Evolutionary conservation across 2,329 filamentous ascomycete species (phyloP), one percentile per base, ranked within the genome.

Genomic region (Escovopsis weberi): DNA sequence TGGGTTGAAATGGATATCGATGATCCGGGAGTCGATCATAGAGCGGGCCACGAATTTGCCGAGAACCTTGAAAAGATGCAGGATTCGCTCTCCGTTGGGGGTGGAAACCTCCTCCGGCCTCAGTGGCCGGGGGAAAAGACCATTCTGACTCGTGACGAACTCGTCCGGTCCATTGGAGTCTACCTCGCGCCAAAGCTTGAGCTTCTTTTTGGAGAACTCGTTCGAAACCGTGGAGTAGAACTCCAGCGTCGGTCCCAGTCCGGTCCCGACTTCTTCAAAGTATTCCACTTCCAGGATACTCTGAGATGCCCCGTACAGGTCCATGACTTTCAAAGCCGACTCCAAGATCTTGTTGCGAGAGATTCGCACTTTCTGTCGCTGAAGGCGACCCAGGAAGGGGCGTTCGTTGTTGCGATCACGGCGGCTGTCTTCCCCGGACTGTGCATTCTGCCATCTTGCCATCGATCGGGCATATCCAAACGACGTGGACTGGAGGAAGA

Each of bases 211-310:
- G 1, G 85, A 89, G 55, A 96, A 96, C 59, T 98, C 91, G 53
- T 85, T 91, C 0, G 91, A 98, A 2, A 96, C 89, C 0, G 85
- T 94, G 0, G 91, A 94, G 63, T 98, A 98, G 59, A 98, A 98
- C 58, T 98, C 91, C 12, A 98, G 72, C 0, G 91, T 98, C 4
- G 91, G 91, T 0, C 91, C 91, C 38, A 98, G 71, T 38, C 91
- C 91, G 23, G 93, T 98, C 44, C 91, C 91, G 19, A 98, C 91
- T 63, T 98, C 91, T 55, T 96, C 91, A 52, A 98, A 98, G 56
- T 98, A 98, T 56, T 98, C 93, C 2, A 98, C 89, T 57, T 98
- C 91, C 1, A 98, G 67, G 26, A 96, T 85, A 58, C 89, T 96
- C 45, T 94, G 85, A 1, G 89, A 94, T n/a, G 85, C 85, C 1